Evolutionary conservation across 257 asterid genomes (phyloP).

Genomic region (Buddleja alternifolia): DNA sequence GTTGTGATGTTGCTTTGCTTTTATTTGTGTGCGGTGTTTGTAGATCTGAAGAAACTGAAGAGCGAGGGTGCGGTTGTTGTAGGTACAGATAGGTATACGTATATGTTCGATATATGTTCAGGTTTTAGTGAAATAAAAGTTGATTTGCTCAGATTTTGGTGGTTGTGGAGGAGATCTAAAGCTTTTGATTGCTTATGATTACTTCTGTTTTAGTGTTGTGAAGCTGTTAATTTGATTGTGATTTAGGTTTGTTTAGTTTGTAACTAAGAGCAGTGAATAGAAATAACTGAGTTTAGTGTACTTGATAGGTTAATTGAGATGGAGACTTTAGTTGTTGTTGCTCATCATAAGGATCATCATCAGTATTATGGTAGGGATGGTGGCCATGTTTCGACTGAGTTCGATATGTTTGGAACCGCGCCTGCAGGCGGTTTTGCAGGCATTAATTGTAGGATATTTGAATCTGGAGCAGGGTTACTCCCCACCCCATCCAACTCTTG

Average conservation of each 20-base stretch:
- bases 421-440: slow-evolving; percentile 45
- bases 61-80: slow-evolving; percentile 37
- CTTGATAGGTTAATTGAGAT: slow-evolving; percentile 35
- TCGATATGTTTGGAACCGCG: slow-evolving; percentile 44
- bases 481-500: slow-evolving; percentile 53
- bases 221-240: not conserved
- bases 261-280: slow-evolving; percentile 6
- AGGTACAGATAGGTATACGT: slow-evolving; percentile 19
- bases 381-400: slow-evolving; percentile 34
- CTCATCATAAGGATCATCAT: slow-evolving; percentile 54
- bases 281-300: slow-evolving; percentile 14
- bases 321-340: slow-evolving; percentile 69
- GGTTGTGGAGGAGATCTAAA: slow-evolving; percentile 59
- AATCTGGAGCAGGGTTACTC: slow-evolving; percentile 62
- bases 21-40: slow-evolving; percentile 24
- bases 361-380: slow-evolving; percentile 48
- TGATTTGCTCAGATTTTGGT: slow-evolving; percentile 50
- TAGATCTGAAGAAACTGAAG: slow-evolving; percentile 73
- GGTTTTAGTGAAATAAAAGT: slow-evolving; percentile 31
- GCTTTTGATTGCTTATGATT: slow-evolving; percentile 16
- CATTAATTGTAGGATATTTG: slow-evolving; percentile 61
- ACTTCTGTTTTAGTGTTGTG: slow-evolving; percentile 1
- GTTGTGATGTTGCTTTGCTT: slow-evolving; percentile 18
- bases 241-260: slow-evolving; percentile 15
- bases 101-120: slow-evolving; percentile 37